A percentile compares a stretch with the other conserved stretches of the same genome.
These are phyloP conservation scores for Phytophthora pisi DNA, from an alignment of 352 stramenopile genomes.

Conservation along the genomic window DNA sequence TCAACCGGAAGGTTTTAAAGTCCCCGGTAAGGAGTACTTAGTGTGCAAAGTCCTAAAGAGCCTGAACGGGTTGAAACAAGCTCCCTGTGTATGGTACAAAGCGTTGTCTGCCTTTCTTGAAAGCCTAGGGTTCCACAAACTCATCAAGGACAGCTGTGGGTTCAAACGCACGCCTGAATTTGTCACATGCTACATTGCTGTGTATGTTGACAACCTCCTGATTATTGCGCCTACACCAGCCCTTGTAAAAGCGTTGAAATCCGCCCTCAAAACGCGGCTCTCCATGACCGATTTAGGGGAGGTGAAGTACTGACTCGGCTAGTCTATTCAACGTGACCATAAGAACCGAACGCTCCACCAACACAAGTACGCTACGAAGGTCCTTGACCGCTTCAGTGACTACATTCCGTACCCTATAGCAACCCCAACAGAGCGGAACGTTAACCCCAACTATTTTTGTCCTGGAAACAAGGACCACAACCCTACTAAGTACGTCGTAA, in stretches of 20 bases:
- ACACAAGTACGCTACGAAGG: conserved; percentile 31
- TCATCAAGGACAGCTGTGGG: conserved; percentile 11
- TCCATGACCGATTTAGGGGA: conserved; percentile 28
- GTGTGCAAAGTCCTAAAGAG: conserved; percentile 22
- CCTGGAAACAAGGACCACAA: too few species aligned
- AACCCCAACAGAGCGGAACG: conserved; percentile 13
- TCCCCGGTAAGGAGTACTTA: conserved; percentile 11
- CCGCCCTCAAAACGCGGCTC: conserved; percentile 8
- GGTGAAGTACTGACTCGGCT: conserved; percentile 20
- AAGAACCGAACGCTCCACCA: conserved; percentile 25
- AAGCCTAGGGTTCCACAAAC: conserved; percentile 10
- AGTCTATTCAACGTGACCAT: conserved; percentile 18
- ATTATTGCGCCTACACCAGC: conserved; percentile 14
- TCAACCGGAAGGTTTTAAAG: conserved; percentile 16
- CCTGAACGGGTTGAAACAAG: conserved; percentile 27
- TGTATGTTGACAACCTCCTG: conserved; percentile 19
- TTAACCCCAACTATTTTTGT: conserved; percentile 4
- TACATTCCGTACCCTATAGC: conserved; percentile 17
- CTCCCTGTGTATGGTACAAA: conserved; percentile 18
- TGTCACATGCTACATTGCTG: conserved; percentile 22
- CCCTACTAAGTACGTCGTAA: too few species aligned
- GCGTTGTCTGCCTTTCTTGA: conserved; percentile 13
- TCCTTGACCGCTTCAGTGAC: conserved; percentile 20
- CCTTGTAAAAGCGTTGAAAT: conserved; percentile 13
- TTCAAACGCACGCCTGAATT: conserved; percentile 3